Conservation (phyloP, 179 eudicot species). For the Beta lomatogona region DNA sequence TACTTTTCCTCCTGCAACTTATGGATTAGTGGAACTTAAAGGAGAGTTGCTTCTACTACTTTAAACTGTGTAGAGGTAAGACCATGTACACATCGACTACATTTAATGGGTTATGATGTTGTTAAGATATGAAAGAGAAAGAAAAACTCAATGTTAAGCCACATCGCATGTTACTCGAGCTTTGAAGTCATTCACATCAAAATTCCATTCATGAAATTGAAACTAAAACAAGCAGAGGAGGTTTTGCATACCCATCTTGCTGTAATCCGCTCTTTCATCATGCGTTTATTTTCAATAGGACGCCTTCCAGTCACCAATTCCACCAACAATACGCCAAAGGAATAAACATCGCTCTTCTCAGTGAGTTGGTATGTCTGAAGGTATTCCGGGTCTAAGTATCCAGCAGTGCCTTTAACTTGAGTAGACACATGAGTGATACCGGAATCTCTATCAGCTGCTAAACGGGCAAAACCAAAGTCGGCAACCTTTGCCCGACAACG, state of each 20-base stretch:
- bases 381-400: slow-evolving; percentile 93
- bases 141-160: background rate
- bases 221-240: background rate
- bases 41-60: background rate
- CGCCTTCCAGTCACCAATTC: slow-evolving; percentile 88
- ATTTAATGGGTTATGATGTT: too few relatives aligned
- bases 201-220: background rate
- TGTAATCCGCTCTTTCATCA: slow-evolving; percentile 67
- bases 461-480: slow-evolving; percentile 89
- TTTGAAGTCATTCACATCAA: background rate
- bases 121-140: too few relatives aligned
- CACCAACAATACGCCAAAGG: slow-evolving; percentile 84
- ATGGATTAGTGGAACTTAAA: too few relatives aligned
- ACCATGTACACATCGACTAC: background rate
- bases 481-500: slow-evolving; percentile 82
- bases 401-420: slow-evolving; percentile 99
- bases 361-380: slow-evolving; percentile 82
- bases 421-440: slow-evolving; percentile 82
- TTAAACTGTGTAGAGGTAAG: background rate
- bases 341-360: slow-evolving; percentile 92
- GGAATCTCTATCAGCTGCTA: slow-evolving; percentile 65
- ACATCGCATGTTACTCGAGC: background rate
- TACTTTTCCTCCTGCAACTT: too few relatives aligned
- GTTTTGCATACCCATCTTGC: slow-evolving; percentile 65
- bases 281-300: slow-evolving; percentile 70